phyloP scores from a whole-genome alignment of 1,284 basidiomycete species.

The Pholiota adiposa region DNA sequence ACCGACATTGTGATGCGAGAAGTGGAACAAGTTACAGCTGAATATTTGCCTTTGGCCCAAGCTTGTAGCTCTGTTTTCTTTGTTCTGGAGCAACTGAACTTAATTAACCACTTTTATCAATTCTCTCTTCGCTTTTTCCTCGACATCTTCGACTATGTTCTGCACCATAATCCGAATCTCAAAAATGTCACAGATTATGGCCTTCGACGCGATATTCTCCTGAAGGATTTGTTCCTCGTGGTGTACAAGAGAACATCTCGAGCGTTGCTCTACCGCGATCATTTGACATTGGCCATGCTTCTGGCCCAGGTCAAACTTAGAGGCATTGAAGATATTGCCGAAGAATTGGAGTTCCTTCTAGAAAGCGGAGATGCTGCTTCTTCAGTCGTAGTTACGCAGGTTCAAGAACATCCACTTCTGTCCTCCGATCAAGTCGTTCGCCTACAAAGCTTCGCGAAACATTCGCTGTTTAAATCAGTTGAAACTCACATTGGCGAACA shows the following conservation, averaged over 20 bases:
- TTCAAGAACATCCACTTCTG: constrained; percentile 49
- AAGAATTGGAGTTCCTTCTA: constrained; percentile 90
- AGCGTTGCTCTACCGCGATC: constrained; percentile 90
- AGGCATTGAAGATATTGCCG: constrained; percentile 75
- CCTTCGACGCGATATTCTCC: constrained; percentile 81
- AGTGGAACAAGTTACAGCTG: constrained; percentile 93
- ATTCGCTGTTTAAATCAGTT: constrained; percentile 80
- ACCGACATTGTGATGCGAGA: constrained; percentile 96
- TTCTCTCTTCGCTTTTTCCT: constrained; percentile 98
- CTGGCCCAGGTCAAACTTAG: constrained; percentile 91
- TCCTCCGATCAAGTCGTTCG: constrained; percentile 72
- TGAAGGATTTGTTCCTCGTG: constrained; percentile 90
- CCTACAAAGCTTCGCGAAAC: constrained; percentile 69
- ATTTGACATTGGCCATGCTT: constrained; percentile 89
- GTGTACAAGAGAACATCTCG: constrained; percentile 92
- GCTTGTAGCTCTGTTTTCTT: constrained; percentile 98
- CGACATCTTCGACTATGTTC: constrained; percentile 95
- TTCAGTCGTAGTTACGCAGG: constrained; percentile 37
- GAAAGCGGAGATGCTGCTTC: constrained; percentile 81
- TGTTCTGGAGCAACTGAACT: constrained; percentile 92
- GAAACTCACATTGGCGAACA: constrained; percentile 68
- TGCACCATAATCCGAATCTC: constrained; percentile 91
- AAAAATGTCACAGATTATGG: constrained; percentile 77
- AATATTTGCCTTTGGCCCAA: constrained; percentile 94
- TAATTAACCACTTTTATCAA: constrained; percentile 98